Evolutionary conservation across 1,284 basidiomycete genomes (phyloP).

Genomic region (Sanguinoderma infundibulare): DNA sequence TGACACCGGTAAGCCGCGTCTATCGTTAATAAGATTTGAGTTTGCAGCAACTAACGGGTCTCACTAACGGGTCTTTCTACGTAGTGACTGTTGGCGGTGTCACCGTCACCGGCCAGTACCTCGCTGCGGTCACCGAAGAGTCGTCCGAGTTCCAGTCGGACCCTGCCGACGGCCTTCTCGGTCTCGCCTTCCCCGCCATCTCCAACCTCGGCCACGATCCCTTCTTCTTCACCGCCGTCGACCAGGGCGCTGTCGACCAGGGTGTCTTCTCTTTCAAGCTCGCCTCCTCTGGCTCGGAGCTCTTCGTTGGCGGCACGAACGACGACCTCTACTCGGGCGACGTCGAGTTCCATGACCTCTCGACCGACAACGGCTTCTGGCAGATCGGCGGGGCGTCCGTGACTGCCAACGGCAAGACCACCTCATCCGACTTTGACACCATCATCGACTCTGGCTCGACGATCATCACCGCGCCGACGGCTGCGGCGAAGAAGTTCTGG

Average conservation of each 20-base stretch:
- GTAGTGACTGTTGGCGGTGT: constrained; percentile 17
- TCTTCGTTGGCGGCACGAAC: constrained; percentile 62
- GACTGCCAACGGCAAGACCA: constrained; percentile 33
- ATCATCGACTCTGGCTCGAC: constrained; percentile 55
- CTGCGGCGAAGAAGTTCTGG: constrained; percentile 49
- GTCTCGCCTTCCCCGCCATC: constrained; percentile 28
- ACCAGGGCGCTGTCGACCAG: constrained; percentile 39
- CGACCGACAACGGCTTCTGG: constrained; percentile 40
- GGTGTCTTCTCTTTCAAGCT: constrained; percentile 62
- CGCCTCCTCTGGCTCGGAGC: constrained; percentile 45
- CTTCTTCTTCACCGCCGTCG: constrained; percentile 50
- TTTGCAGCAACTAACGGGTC: too few species aligned
- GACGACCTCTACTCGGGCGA: constrained; percentile 40
- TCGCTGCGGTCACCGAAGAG: constrained; percentile 23
- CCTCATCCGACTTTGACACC: constrained; percentile 30
- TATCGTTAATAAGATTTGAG: too few species aligned
- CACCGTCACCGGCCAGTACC: constrained; percentile 28
- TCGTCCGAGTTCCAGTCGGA: constrained; percentile 17
- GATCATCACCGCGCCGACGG: constrained; percentile 50
- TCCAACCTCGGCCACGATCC: constrained; percentile 32
- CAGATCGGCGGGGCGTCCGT: constrained; percentile 42
- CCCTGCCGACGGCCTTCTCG: constrained; percentile 29
- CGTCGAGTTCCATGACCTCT: constrained; percentile 27
- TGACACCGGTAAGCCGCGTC: constrained; percentile 44
- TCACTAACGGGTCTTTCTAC: too few species aligned